Evolutionary conservation across 2,329 filamentous ascomycete genomes (phyloP).

Genomic region (Domatiomyces catenatus): DNA sequence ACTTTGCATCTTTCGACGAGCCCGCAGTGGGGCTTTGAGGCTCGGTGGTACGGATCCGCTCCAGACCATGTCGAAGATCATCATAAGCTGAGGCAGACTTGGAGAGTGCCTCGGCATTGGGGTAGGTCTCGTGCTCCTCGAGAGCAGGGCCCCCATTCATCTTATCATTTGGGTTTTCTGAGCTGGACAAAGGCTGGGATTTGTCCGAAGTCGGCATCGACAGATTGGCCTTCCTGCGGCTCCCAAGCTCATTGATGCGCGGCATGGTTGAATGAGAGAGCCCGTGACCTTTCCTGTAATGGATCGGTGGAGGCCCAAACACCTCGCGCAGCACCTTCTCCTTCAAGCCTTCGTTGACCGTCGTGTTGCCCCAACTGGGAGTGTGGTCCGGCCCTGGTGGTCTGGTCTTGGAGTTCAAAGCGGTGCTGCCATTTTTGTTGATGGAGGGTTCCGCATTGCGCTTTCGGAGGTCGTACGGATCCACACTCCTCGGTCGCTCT

Average conservation of each 20-base stretch:
- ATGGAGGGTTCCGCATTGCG: conserved; percentile 8
- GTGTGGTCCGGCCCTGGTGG: conserved; percentile 32
- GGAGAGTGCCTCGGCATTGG: conserved; percentile 1
- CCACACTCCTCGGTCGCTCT: conserved; percentile 25
- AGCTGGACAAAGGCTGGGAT: not conserved
- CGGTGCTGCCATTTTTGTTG: not conserved
- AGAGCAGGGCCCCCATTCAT: conserved; percentile 15
- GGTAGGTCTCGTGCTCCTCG: not conserved
- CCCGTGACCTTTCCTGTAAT: conserved; percentile 52
- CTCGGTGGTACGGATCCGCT: conserved; percentile 22
- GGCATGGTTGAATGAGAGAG: conserved; percentile 51
- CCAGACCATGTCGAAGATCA: conserved; percentile 19
- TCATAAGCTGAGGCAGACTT: conserved; percentile 11
- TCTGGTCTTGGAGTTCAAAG: conserved; percentile 3
- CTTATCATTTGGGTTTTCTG: conserved; percentile 5
- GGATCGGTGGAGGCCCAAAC: conserved; percentile 69
- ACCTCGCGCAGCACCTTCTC: conserved; percentile 89
- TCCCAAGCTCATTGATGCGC: conserved; percentile 24
- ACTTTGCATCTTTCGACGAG: conserved; percentile 6
- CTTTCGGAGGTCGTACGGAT: conserved; percentile 18
- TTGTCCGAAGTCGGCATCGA: conserved; percentile 19
- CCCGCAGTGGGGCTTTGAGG: conserved; percentile 8
- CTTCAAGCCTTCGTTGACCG: conserved; percentile 71
- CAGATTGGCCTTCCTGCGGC: conserved; percentile 21
- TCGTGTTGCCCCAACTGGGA: conserved; percentile 72